Base-by-base conservation (phyloP, 331 rosid species). In the Telfairia occidentalis region DNA sequence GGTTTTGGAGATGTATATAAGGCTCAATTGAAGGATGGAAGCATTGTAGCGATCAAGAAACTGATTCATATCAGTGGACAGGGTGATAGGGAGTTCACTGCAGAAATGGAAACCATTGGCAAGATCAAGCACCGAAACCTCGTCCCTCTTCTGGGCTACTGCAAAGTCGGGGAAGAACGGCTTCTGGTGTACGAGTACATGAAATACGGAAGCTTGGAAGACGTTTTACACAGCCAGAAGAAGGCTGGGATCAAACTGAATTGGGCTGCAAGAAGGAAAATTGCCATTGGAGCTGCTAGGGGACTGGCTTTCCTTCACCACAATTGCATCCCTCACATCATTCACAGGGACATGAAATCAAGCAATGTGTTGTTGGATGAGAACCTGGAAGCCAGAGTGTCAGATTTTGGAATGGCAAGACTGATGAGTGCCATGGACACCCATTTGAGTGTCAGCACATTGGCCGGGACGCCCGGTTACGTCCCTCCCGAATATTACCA, bases 101-200 rank as follows among this genome's bases (percentile, higher is more conserved):
- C 98, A 19, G 98, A 94, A 71, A 94, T 94, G 98, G 98, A 91
- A 82, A 94, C 98, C 13, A 94, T 94, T 16, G 98, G 98, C 78
- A 91, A 91, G 79, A 90, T 94, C 85, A 94, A 91, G 82, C 96
- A 94, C 78, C 79, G 96, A 72, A 94, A 94, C 82, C 92, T 94
- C n/a, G 98, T 91, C 73, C 98, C 97, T 9, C 92, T 94, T 34
- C 87, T 91, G 21, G 98, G 98, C 5, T 94, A 94, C 82, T 94
- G 98, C 81, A 94, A 90, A 73, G 97, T 90, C 43, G 89, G 89
- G 34, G 98, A 85, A 64, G 92, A 87, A 66, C 78, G 92, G 59
- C 89, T 87, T 13, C 53, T 87, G 73, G 92, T 87, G 28, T 87
- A 87, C 24, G 88, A 87, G 74, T 87, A 83, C 77, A 87, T 87